Conservation (phyloP, 371 early-diverging fungal species). For the Amoeboradix gromovi region DNA sequence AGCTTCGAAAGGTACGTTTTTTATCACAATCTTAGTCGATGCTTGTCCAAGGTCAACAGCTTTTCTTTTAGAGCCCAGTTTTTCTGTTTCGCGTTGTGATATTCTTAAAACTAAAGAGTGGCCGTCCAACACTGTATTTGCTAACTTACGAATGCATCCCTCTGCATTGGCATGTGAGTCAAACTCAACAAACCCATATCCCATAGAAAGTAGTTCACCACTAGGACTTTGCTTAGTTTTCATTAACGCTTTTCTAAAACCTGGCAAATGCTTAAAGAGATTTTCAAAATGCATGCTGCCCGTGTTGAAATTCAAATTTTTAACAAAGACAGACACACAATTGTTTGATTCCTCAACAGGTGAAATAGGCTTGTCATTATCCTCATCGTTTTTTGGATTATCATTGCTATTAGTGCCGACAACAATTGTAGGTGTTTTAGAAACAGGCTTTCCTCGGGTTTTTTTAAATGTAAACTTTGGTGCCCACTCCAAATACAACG, state of each 20-base stretch:
- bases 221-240: neutral
- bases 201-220: neutral
- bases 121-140: neutral
- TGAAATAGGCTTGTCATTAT: neutral
- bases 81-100: neutral
- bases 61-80: neutral
- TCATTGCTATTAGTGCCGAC: neutral
- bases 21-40: constrained; percentile 10
- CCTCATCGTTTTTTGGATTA: neutral
- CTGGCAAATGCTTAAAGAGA: neutral
- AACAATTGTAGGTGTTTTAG: neutral
- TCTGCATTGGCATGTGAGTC: neutral
- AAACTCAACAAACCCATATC: neutral
- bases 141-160: neutral
- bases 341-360: neutral
- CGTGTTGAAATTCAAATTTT: constrained; percentile 71
- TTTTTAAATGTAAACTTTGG: constrained; percentile 45
- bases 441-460: constrained; percentile 5
- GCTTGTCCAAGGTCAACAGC: neutral
- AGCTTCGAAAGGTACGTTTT: constrained; percentile 18
- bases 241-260: neutral
- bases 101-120: neutral
- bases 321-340: constrained; percentile 37
- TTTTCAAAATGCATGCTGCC: neutral
- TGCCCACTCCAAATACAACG: constrained; percentile 75